Evolutionary conservation across 495 filamentous ascomycete genomes (phyloP).

Genomic region (Tuber calosporum): DNA sequence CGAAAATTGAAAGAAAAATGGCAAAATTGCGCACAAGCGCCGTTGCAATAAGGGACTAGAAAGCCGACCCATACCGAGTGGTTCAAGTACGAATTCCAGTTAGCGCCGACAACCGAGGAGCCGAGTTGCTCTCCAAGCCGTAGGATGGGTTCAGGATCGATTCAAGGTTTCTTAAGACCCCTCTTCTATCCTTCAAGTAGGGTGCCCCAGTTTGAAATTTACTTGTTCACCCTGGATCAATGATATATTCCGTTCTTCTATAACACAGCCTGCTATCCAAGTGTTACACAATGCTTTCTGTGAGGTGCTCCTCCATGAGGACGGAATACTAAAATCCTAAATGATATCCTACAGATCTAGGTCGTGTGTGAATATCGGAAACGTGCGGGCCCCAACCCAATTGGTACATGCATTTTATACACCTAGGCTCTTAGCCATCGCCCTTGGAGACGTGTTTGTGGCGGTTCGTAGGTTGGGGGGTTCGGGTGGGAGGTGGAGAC

Average conservation of each 20-base stretch:
- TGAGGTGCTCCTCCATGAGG: not conserved
- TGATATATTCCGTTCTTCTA: not conserved
- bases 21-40: not conserved
- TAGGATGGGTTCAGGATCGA: not conserved
- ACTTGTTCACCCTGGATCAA: not conserved
- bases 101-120: not conserved
- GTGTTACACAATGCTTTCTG: not conserved
- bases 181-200: not conserved
- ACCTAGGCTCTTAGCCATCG: not conserved
- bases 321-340: not conserved
- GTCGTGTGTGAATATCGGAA: not conserved
- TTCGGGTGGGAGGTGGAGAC: too few species aligned
- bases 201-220: not conserved
- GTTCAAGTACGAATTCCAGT: not conserved
- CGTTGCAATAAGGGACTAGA: not conserved
- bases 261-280: not conserved
- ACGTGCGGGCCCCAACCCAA: not conserved
- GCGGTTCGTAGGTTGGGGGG: not conserved
- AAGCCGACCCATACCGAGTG: not conserved
- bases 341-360: not conserved
- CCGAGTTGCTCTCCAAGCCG: not conserved
- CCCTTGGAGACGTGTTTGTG: not conserved
- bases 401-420: not conserved
- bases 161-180: not conserved
- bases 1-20: not conserved